Percentiles rank a stretch among this genome's conserved stretches.
These are phyloP conservation scores for Nevesoporus exiguus DNA, from an alignment of 768 basidiomycete species.

Conservation along the genomic window DNA sequence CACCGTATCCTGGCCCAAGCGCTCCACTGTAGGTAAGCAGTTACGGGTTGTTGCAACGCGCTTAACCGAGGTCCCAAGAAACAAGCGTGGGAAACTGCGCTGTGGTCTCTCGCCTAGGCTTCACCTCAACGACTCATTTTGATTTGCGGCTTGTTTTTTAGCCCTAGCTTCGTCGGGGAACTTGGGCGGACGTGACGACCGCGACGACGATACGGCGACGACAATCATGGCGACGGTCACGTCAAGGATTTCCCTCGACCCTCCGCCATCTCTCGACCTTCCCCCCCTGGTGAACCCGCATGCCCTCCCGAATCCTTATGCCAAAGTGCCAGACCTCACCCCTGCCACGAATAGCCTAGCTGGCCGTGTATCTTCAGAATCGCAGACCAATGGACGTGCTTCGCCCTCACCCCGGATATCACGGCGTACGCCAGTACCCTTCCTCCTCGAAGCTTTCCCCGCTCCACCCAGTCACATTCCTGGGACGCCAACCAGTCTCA, in stretches of 20 bases:
- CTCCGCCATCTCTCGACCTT: slow-evolving; percentile 3
- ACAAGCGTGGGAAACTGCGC: slow-evolving; percentile 23
- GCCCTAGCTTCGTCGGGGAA: slow-evolving; percentile 11
- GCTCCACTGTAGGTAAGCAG: background rate
- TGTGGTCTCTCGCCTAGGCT: slow-evolving; percentile 13
- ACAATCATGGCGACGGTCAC: slow-evolving; percentile 17
- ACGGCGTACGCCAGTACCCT: slow-evolving; percentile 34
- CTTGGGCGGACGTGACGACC: slow-evolving; percentile 13
- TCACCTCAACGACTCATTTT: slow-evolving; percentile 10
- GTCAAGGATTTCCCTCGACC: slow-evolving; percentile 20
- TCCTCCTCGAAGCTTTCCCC: slow-evolving; percentile 38
- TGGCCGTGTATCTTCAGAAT: slow-evolving; percentile 28
- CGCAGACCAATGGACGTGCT: slow-evolving; percentile 21
- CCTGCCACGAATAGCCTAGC: slow-evolving; percentile 5
- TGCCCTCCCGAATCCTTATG: slow-evolving; percentile 15
- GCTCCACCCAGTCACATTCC: slow-evolving; percentile 34
- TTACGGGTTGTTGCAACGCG: slow-evolving; percentile 9
- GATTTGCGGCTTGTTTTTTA: slow-evolving; percentile 23
- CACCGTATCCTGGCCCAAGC: background rate
- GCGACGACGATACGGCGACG: slow-evolving; percentile 11
- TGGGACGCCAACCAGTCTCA: slow-evolving; percentile 18
- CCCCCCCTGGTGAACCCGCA: slow-evolving; percentile 13
- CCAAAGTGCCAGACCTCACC: slow-evolving; percentile 10
- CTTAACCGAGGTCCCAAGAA: slow-evolving; percentile 16
- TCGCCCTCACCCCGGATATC: slow-evolving; percentile 25